phyloP scores from a whole-genome alignment of 108 stramenopile species.

The Nitzschia inconspicua region DNA sequence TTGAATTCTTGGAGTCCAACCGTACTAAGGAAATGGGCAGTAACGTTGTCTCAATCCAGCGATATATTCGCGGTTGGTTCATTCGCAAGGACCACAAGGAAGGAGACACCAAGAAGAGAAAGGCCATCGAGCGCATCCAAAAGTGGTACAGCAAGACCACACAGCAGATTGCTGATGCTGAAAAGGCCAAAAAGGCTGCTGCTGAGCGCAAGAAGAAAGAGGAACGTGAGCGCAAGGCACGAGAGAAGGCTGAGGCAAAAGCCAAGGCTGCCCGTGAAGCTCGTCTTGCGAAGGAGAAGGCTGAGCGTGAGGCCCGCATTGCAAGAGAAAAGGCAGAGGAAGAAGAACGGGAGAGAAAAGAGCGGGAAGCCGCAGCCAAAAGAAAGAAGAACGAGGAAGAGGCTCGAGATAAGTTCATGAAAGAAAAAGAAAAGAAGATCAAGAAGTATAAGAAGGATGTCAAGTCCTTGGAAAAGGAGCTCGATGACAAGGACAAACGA shows the following conservation, averaged over 20 bases:
- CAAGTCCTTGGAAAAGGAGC: slow-evolving; percentile 35
- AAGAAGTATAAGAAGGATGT: slow-evolving; percentile 18
- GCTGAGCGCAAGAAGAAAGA: slow-evolving; percentile 17
- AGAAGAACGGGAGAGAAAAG: slow-evolving; percentile 28
- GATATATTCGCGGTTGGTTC: slow-evolving; percentile 46
- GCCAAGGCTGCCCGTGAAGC: slow-evolving; percentile 26
- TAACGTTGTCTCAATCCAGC: slow-evolving; percentile 45
- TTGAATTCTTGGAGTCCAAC: slow-evolving; percentile 77
- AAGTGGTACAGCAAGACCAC: slow-evolving; percentile 29
- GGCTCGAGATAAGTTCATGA: slow-evolving; percentile 29
- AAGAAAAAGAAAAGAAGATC: slow-evolving; percentile 1
- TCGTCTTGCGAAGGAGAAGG: slow-evolving; percentile 30
- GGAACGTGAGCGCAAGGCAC: slow-evolving; percentile 20
- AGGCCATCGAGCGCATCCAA: slow-evolving; percentile 22
- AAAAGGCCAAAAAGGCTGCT: slow-evolving; percentile 5
- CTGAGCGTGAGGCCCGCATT: slow-evolving; percentile 33
- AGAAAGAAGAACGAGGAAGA: slow-evolving; percentile 32
- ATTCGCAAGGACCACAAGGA: slow-evolving; percentile 28
- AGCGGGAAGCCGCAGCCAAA: slow-evolving; percentile 23
- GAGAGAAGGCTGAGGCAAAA: slow-evolving; percentile 35
- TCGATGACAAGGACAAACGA: slow-evolving; percentile 37
- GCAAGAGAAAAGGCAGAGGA: slow-evolving; percentile 26
- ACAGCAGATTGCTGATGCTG: slow-evolving; percentile 5
- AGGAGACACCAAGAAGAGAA: slow-evolving; percentile 24
- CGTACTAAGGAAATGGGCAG: slow-evolving; percentile 46